Percentiles rank a stretch among this genome's conserved stretches.
These are phyloP conservation scores for Blastobotrys buckinghamii DNA, from an alignment of 1,139 yeast species.

Conservation along the genomic window DNA sequence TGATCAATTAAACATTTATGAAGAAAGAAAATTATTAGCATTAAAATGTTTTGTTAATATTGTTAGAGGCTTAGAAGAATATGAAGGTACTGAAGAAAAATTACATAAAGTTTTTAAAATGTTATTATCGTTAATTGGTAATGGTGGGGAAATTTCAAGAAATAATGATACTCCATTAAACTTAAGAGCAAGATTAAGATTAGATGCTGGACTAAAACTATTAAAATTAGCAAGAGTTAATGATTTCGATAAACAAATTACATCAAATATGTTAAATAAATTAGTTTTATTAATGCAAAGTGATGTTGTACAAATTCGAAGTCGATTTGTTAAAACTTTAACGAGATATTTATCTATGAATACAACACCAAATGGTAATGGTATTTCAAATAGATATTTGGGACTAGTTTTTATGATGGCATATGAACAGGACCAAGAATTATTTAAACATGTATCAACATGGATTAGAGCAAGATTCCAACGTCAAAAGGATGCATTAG, in stretches of 20 bases:
- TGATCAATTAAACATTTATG: constrained; percentile 34
- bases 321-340: constrained; percentile 45
- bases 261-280: constrained; percentile 46
- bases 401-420: constrained; percentile 69
- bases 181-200: constrained; percentile 56
- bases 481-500: constrained; percentile 31
- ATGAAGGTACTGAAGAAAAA: constrained; percentile 32
- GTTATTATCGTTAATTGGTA: constrained; percentile 59
- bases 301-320: constrained; percentile 53
- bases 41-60: constrained; percentile 61
- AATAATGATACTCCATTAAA: constrained; percentile 53
- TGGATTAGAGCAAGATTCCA: constrained; percentile 65
- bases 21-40: constrained; percentile 41
- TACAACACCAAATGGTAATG: constrained; percentile 30
- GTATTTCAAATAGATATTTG: constrained; percentile 60
- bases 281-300: constrained; percentile 64
- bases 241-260: constrained; percentile 47
- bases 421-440: constrained; percentile 55
- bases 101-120: constrained; percentile 60
- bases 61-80: constrained; percentile 43
- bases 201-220: constrained; percentile 61
- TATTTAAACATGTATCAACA: constrained; percentile 50
- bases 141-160: constrained; percentile 75
- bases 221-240: constrained; percentile 60
- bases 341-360: constrained; percentile 44